phyloP scores from a whole-genome alignment of 352 stramenopile species.

The Phytophthora cryptogea region DNA sequence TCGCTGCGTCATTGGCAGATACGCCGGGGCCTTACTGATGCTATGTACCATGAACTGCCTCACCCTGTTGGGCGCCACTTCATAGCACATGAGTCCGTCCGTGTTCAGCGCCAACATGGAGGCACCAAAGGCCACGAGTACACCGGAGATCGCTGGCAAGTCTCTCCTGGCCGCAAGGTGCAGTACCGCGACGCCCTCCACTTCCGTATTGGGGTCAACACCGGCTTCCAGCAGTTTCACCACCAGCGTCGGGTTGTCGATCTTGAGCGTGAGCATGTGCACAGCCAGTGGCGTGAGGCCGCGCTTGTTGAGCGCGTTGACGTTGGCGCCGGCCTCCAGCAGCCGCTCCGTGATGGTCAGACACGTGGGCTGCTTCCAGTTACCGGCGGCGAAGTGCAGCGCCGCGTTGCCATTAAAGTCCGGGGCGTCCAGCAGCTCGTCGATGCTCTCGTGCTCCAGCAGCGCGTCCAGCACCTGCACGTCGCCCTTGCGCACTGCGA shows the following conservation, averaged over 20 bases:
- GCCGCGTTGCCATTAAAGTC: conserved; percentile 86
- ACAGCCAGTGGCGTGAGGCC: conserved; percentile 70
- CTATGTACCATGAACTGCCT: conserved; percentile 74
- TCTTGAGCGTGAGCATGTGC: conserved; percentile 80
- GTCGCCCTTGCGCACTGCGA: conserved; percentile 77
- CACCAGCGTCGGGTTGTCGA: conserved; percentile 70
- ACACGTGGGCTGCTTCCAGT: conserved; percentile 56
- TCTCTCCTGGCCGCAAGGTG: conserved; percentile 59
- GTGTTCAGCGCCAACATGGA: conserved; percentile 66
- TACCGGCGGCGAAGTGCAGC: conserved; percentile 75
- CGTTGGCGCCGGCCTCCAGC: conserved; percentile 56
- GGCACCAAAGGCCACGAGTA: conserved; percentile 66
- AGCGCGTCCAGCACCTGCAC: conserved; percentile 72
- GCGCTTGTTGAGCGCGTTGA: conserved; percentile 61
- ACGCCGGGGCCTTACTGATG: conserved; percentile 54
- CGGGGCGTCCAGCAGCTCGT: conserved; percentile 68
- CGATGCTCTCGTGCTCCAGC: conserved; percentile 66
- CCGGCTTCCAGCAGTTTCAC: conserved; percentile 70
- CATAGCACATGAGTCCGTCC: conserved; percentile 78
- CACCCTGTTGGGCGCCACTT: conserved; percentile 66
- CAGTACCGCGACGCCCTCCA: conserved; percentile 64
- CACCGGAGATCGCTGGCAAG: conserved; percentile 56
- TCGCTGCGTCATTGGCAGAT: conserved; percentile 52
- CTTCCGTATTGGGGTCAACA: conserved; percentile 61
- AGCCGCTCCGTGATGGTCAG: conserved; percentile 53